Conservation (phyloP, 1,284 basidiomycete genomes). For the Lignosus rhinocerotis region DNA sequence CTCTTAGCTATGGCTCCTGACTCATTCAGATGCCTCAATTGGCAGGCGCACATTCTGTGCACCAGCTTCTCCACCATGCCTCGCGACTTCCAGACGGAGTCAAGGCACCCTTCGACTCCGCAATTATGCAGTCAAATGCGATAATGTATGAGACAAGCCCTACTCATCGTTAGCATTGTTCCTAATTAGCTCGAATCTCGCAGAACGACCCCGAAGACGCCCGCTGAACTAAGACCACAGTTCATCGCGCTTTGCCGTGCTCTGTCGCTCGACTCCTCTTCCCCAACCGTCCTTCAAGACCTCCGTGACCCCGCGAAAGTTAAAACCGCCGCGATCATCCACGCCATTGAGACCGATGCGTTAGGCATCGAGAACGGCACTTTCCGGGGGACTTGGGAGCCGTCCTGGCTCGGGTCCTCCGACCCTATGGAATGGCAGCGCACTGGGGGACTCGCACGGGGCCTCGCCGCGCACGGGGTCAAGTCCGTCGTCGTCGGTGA, state of each 20-base stretch:
- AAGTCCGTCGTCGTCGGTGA: slow-evolving; percentile 65
- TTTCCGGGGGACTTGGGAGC: slow-evolving; percentile 67
- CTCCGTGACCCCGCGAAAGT: slow-evolving; percentile 51
- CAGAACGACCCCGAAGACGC: slow-evolving; percentile 56
- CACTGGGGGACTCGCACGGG: slow-evolving; percentile 55
- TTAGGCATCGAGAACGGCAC: slow-evolving; percentile 56
- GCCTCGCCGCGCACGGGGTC: slow-evolving; percentile 58
- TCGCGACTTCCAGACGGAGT: slow-evolving; percentile 61
- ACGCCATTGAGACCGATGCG: slow-evolving; percentile 55
- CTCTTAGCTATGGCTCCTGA: too few relatives aligned
- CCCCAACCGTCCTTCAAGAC: slow-evolving; percentile 45
- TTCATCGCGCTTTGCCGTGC: slow-evolving; percentile 59
- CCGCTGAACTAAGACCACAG: slow-evolving; percentile 56
- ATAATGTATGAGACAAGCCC: slow-evolving; percentile 51
- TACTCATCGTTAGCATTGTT: neutral
- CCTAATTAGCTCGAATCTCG: neutral
- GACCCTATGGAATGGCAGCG: slow-evolving; percentile 71
- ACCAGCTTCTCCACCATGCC: slow-evolving; percentile 71
- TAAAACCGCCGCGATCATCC: slow-evolving; percentile 50
- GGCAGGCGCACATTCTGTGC: slow-evolving; percentile 70
- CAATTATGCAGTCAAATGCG: slow-evolving; percentile 70
- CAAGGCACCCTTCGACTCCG: slow-evolving; percentile 64
- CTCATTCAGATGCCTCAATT: neutral
- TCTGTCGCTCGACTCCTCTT: slow-evolving; percentile 53
- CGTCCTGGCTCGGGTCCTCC: slow-evolving; percentile 50